Evolutionary conservation across 768 basidiomycete species (phyloP), one percentile per base, ranked within the genome.

Genomic region (Suillus discolor): DNA sequence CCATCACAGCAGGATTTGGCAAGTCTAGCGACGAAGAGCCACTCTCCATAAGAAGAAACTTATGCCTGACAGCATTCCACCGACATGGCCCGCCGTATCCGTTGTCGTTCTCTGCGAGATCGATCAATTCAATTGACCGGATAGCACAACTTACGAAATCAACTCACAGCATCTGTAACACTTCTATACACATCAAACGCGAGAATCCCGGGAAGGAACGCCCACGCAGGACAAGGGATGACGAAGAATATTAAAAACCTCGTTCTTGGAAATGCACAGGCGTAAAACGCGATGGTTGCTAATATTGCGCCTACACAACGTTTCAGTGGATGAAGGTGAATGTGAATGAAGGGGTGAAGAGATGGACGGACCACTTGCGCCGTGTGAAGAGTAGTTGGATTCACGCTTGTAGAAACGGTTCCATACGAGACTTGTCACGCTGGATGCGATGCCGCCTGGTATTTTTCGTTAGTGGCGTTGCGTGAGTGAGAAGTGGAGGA

Each of bases 191-290:
- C 75, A 41, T 79, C 77, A 61, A 73, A 77, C n/a, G 76, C 62
- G 3, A 77, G 76, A 54, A 94, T 75, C 6, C 89, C 92, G 0
- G 85, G 76, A 0, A 93, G 89, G 57, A 85, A 84, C 3, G 84
- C 80, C 91, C 91, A 95, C 0, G 92, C 92, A 0, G 93, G 92
- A 65, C 91, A 80, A 31, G 93, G 93, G 31, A 94, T 78, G 69
- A 94, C 85, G 41, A 87, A 90, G 75, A 92, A 95, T 51, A 95
- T 75, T 9, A 83, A 78, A 73, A 95, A 91, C 1, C 80, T 88
- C 70, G 86, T 80, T 18, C 70, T 84, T 6, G 94, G 93, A 16
- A 86, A 87, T 1, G 85, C 77, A 73, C 88, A 91, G 6, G 92
- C 91, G 60, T 92, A 87, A 74, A 89, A 85, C 5, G 91, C 85